phyloP scores from a whole-genome alignment of 371 early-diverging fungal genomes.

The Mucor piriformis region DNA sequence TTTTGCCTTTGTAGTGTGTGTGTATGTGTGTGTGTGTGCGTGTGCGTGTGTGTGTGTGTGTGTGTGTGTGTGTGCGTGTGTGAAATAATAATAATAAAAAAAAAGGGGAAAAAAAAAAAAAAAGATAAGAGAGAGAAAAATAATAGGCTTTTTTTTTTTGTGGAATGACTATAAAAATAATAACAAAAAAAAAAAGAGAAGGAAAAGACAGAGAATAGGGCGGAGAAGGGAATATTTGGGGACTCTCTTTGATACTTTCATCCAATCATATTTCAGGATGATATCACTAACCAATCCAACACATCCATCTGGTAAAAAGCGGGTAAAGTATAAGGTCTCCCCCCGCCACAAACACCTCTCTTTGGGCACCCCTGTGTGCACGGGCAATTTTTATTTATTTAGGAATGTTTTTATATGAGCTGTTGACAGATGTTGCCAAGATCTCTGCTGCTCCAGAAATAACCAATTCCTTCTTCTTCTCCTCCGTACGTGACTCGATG shows the following conservation, averaged over 20 bases:
- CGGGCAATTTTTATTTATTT: conserved; percentile 26
- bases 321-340: neutral
- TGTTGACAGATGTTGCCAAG: conserved; percentile 32
- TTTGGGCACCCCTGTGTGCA: neutral
- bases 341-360: neutral
- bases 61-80: neutral
- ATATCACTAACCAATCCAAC: conserved; percentile 10
- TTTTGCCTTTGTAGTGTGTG: neutral
- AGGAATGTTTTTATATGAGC: conserved; percentile 44
- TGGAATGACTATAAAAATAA: conserved; percentile 8
- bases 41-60: neutral
- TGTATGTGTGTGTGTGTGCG: neutral
- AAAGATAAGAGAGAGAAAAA: conserved; percentile 3
- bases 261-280: conserved; percentile 9
- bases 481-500: conserved; percentile 28
- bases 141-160: conserved; percentile 2
- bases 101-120: conserved; percentile 4
- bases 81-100: neutral
- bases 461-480: conserved; percentile 9
- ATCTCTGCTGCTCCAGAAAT: conserved; percentile 26
- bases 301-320: neutral
- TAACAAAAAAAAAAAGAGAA: conserved; percentile 10
- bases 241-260: conserved; percentile 11
- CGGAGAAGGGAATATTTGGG: conserved; percentile 23
- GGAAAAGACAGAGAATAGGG: conserved; percentile 12